Base-by-base conservation (phyloP, 441 rosid genomes). In the Adansonia grandidieri region DNA sequence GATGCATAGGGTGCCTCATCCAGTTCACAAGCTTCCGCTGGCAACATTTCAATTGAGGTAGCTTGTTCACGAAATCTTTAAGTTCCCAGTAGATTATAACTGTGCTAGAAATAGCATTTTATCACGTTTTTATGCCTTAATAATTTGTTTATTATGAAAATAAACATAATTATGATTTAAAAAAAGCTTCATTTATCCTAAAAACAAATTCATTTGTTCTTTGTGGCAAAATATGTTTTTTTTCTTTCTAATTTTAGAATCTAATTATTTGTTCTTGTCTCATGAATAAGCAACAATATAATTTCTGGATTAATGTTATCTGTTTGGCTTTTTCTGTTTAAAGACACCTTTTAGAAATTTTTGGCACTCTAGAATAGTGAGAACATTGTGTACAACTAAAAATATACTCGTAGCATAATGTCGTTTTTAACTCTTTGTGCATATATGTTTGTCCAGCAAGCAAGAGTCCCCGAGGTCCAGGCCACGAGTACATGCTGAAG, bases 381-480 rank as follows among this genome's bases (percentile, higher is more conserved):
- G 32, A 53, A 24, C 32, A 37, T 65, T 76, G 24, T 53, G 40
- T 32, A 9, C 53, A 32, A 64, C 10, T 76, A 64, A 20, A 64
- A 50, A 19, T 54, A 66, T 40, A 14, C 6, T 47, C 60, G 11
- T 24, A 40, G 51, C 63, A 40, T 77, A 28, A 22, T 51, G 42
- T 14, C 45, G 17, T 24, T 56, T 67, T 68, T 8, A 53, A 68
- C 45, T 19, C 19, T 77, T 53, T 67, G 79, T 14, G n/a, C 15
- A 0, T 69, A 24, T 56, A 47, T 66, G 22, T 80, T 76, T 77
- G 58, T 77, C 74, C 58, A 86, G 97, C 77, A 85, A 87, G 76
- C 89, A 81, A 84, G 89, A 86, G 22, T 83, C 91, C 40, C 89
- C 86, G 19, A 80, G 58, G 32, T 67, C 87, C 66, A 80, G 83